Percentiles rank a stretch among this genome's conserved stretches.
Conservation (phyloP, 306 rosid genomes). For the Vigna angularis region DNA sequence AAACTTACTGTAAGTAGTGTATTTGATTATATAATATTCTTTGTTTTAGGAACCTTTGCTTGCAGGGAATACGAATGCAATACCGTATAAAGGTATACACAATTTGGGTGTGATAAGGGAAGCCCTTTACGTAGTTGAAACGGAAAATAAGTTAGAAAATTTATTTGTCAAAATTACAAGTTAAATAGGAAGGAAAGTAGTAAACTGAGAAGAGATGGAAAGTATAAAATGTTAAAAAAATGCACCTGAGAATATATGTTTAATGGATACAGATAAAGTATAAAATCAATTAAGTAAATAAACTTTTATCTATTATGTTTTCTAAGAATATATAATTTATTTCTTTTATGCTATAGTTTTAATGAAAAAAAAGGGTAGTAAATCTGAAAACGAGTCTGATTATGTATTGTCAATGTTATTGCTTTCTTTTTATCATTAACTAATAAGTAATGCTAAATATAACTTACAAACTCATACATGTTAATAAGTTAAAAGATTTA, state of each 20-base stretch:
- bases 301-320: too few species aligned
- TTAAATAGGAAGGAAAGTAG: not conserved
- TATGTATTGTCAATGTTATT: not conserved
- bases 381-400: not conserved
- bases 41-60: conserved; percentile 8
- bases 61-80: conserved; percentile 7
- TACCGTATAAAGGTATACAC: conserved; percentile 1
- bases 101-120: not conserved
- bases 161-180: not conserved
- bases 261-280: too few species aligned
- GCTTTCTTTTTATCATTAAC: too few species aligned
- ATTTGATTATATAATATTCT: conserved; percentile 16
- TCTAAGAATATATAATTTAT: too few species aligned
- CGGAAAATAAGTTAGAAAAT: not conserved
- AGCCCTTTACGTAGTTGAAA: not conserved
- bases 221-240: too few species aligned
- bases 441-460: too few species aligned
- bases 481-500: not conserved
- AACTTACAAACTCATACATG: not conserved
- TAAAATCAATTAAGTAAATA: too few species aligned
- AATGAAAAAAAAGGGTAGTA: not conserved
- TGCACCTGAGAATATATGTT: too few species aligned
- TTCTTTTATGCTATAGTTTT: too few species aligned
- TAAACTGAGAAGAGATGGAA: not conserved
- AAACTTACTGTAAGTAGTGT: conserved; percentile 5